Percentiles rank a stretch among this genome's conserved stretches.
phyloP scores from a whole-genome alignment of 768 basidiomycete species.

The Hygrophorus russula region DNA sequence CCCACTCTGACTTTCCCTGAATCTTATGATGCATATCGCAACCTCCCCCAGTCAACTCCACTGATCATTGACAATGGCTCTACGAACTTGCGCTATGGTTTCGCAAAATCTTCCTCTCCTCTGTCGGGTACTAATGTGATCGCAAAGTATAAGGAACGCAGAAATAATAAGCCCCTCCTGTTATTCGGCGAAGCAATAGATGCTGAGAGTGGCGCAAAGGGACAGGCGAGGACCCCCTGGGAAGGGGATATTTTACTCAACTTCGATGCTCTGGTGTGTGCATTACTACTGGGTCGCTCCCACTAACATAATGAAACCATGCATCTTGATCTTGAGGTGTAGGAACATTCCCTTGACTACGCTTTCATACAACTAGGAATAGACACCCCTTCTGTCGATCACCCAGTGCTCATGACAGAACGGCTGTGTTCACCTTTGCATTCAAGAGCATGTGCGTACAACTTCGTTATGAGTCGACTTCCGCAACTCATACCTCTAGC shows the following conservation, averaged over 20 bases:
- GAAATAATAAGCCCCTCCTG: conserved; percentile 68
- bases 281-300: background rate
- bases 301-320: conserved; percentile 11
- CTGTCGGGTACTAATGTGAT: conserved; percentile 59
- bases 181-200: conserved; percentile 87
- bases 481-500: conserved; percentile 3
- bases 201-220: conserved; percentile 71
- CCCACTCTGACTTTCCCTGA: conserved; percentile 26
- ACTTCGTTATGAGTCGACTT: background rate
- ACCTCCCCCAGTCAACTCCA: conserved; percentile 32
- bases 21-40: conserved; percentile 42
- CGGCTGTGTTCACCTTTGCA: conserved; percentile 80
- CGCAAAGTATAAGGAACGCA: conserved; percentile 85
- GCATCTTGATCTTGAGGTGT: conserved; percentile 19
- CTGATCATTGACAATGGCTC: conserved; percentile 89
- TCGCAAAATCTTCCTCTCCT: conserved; percentile 49
- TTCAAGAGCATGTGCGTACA: conserved; percentile 67
- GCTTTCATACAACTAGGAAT: conserved; percentile 83
- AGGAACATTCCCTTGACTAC: conserved; percentile 95
- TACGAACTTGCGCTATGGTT: conserved; percentile 74
- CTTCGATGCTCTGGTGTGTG: conserved; percentile 84
- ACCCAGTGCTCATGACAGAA: conserved; percentile 92
- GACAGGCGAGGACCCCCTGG: conserved; percentile 75
- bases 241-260: conserved; percentile 91
- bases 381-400: conserved; percentile 61